Evolutionary conservation across 176 grass and related monocot genomes (phyloP).

Genomic region (Neostapfia colusana): DNA sequence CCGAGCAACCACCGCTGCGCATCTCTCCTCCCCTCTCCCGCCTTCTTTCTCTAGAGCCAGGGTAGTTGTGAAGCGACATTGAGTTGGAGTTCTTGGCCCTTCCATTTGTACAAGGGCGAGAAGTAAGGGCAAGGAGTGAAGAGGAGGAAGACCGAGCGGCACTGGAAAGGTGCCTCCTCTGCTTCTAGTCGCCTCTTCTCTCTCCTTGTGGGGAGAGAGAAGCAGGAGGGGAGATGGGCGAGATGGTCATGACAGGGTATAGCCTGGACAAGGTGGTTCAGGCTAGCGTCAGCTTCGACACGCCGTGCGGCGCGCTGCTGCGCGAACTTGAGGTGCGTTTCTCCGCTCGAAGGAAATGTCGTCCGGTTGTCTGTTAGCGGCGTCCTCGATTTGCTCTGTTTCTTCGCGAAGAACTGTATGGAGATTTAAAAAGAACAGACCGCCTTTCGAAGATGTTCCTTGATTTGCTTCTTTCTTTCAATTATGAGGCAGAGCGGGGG

Average conservation of each 20-base stretch:
- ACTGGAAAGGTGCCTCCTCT: conserved; percentile 13
- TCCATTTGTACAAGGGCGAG: conserved; percentile 26
- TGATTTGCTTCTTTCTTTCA: conserved; percentile 17
- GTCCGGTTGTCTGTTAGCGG: conserved; percentile 18
- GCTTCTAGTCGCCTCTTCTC: conserved; percentile 34
- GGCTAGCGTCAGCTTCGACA: conserved; percentile 68
- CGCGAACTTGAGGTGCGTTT: conserved; percentile 84
- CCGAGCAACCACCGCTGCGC: conserved; percentile 36
- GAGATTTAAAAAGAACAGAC: conserved; percentile 16
- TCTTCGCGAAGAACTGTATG: background rate
- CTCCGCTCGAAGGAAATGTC: background rate
- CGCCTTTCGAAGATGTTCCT: background rate
- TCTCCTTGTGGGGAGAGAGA: conserved; percentile 32
- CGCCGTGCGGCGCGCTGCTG: conserved; percentile 72
- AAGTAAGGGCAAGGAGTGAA: conserved; percentile 6
- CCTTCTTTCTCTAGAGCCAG: conserved; percentile 32
- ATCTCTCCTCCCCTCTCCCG: conserved; percentile 29
- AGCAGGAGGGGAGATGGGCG: conserved; percentile 48
- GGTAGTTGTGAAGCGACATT: conserved; percentile 41
- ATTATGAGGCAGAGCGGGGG: background rate
- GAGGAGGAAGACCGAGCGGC: background rate
- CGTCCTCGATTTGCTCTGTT: conserved; percentile 28
- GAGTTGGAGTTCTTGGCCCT: conserved; percentile 31
- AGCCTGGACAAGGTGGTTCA: conserved; percentile 44
- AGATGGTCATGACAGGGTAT: conserved; percentile 51